phyloP scores from a whole-genome alignment of 2,329 filamentous ascomycete species.

The Xylariaceae sp. region DNA sequence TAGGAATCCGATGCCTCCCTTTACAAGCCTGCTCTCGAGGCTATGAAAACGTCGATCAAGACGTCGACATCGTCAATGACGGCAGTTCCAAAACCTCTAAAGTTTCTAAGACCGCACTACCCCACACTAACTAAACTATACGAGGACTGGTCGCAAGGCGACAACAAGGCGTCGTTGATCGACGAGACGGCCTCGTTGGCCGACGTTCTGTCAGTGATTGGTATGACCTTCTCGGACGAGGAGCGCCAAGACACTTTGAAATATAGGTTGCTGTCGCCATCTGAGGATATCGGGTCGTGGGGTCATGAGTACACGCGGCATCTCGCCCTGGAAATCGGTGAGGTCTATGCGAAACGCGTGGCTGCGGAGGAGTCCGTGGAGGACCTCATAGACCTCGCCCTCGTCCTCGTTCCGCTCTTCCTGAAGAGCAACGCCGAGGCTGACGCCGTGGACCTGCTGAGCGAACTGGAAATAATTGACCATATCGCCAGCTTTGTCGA shows the following conservation, averaged over 20 bases:
- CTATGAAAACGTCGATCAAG: constrained; percentile 98
- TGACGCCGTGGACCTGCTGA: constrained; percentile 94
- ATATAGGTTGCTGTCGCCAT: constrained; percentile 84
- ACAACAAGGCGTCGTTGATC: constrained; percentile 83
- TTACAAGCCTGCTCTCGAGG: constrained; percentile 87
- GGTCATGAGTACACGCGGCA: constrained; percentile 98
- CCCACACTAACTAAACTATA: constrained; percentile 81
- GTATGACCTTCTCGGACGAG: constrained; percentile 98
- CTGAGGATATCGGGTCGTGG: constrained; percentile 92
- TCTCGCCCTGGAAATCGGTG: constrained; percentile 88
- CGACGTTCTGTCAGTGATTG: constrained; percentile 93
- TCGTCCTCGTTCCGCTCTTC: constrained; percentile 86
- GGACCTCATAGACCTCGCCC: constrained; percentile 79
- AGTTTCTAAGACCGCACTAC: constrained; percentile 96
- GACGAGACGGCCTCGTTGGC: constrained; percentile 94
- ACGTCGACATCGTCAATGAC: constrained; percentile 99
- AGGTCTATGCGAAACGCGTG: constrained; percentile 85
- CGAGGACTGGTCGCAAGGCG: constrained; percentile 78
- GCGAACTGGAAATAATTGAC: constrained; percentile 95
- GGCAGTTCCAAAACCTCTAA: constrained; percentile 94
- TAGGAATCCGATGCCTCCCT: constrained; percentile 82
- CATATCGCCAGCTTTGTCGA: constrained; percentile 84
- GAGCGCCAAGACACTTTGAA: constrained; percentile 94
- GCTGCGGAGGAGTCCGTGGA: constrained; percentile 77
- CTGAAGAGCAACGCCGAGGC: constrained; percentile 96